These are phyloP conservation scores for Trypethelium eluteriae DNA, from an alignment of 495 filamentous ascomycete species.

Conservation along the genomic window DNA sequence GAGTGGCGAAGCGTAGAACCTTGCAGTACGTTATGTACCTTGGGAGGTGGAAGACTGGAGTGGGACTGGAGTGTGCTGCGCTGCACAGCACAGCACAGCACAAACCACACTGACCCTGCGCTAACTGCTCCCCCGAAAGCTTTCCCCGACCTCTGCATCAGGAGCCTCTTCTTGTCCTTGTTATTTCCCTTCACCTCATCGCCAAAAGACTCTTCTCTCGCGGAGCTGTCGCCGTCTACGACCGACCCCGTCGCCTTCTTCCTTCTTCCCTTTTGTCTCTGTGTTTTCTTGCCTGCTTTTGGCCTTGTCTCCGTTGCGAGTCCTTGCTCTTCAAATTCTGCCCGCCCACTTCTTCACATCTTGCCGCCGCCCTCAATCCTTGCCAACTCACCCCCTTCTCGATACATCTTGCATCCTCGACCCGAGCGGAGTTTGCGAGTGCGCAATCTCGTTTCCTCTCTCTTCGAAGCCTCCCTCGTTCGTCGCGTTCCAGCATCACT, in stretches of 20 bases:
- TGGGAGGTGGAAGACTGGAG: too few relatives aligned
- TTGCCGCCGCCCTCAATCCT: constrained; percentile 12
- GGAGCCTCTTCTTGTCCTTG: not conserved
- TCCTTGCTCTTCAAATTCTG: constrained; percentile 7
- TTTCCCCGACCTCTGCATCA: constrained; percentile 12
- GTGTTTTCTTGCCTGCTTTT: constrained; percentile 16
- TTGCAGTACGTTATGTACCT: too few relatives aligned
- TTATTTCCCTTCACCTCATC: not conserved
- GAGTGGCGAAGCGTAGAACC: too few relatives aligned
- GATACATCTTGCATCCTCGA: not conserved
- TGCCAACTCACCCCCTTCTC: constrained; percentile 6
- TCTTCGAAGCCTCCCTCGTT: constrained; percentile 12
- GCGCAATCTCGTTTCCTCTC: constrained; percentile 1
- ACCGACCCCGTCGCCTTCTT: constrained; percentile 23
- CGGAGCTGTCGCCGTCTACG: constrained; percentile 21
- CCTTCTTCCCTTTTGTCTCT: constrained; percentile 21
- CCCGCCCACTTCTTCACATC: constrained; percentile 10
- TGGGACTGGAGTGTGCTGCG: not conserved
- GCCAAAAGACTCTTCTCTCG: constrained; percentile 12
- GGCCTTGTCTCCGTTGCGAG: constrained; percentile 1
- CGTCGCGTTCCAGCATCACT: not conserved
- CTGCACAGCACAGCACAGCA: constrained; percentile 6
- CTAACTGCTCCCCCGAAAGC: constrained; percentile 5
- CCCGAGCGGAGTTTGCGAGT: not conserved
- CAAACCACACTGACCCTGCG: constrained; percentile 1